Evolutionary conservation across 2,329 filamentous ascomycete species (phyloP).

Genomic region (Penicillium sp.): DNA sequence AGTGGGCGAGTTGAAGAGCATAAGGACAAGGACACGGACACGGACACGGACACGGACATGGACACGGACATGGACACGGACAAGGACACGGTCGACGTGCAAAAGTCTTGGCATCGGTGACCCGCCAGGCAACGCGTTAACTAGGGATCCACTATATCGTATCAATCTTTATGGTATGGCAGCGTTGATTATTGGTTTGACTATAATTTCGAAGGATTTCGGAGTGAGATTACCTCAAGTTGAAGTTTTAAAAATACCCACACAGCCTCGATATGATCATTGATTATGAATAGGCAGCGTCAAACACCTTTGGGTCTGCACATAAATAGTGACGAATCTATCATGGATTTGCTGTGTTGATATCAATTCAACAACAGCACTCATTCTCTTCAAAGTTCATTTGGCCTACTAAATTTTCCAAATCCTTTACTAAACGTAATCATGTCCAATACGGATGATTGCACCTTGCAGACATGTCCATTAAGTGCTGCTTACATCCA

Average conservation of each 20-base stretch:
- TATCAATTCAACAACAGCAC: neutral
- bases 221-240: neutral
- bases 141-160: neutral
- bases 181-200: neutral
- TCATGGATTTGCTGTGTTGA: neutral
- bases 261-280: neutral
- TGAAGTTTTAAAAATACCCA: neutral
- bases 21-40: conserved; percentile 1
- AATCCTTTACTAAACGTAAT: neutral
- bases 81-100: neutral
- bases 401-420: neutral
- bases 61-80: conserved; percentile 1
- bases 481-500: conserved; percentile 45
- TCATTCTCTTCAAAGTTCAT: neutral
- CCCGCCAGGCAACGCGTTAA: neutral
- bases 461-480: conserved; percentile 39
- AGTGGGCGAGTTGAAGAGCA: neutral
- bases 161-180: neutral
- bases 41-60: neutral
- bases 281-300: neutral
- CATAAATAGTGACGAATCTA: conserved; percentile 1
- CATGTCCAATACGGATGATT: conserved; percentile 21
- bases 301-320: neutral
- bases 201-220: neutral
- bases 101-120: neutral